Conservation (phyloP, 1,139 yeast genomes). For the Kodamaea ohmeri region DNA sequence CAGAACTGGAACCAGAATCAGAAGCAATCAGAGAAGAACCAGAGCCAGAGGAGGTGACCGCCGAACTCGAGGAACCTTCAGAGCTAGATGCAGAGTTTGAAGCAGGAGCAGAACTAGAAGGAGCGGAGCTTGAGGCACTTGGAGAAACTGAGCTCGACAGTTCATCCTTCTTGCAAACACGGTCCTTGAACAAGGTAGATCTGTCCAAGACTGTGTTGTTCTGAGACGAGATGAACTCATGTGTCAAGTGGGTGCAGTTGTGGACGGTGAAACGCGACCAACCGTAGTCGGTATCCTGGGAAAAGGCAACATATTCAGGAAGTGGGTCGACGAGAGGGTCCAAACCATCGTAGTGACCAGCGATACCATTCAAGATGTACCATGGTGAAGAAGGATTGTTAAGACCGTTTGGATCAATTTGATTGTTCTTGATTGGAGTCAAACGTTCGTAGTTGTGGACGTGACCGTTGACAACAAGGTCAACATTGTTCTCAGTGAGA, state of each 20-base stretch:
- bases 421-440: constrained; percentile 6
- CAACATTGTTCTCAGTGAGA: constrained; percentile 7
- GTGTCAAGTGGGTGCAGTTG: constrained; percentile 9
- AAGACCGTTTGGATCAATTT: constrained; percentile 9
- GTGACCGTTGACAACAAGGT: constrained; percentile 8
- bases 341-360: constrained; percentile 10
- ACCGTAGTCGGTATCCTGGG: constrained; percentile 9
- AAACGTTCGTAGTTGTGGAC: constrained; percentile 10
- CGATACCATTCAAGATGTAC: constrained; percentile 11
- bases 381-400: constrained; percentile 10
- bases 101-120: constrained; percentile 7
- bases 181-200: constrained; percentile 9
- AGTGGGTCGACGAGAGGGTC: constrained; percentile 6
- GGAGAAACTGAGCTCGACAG: background rate
- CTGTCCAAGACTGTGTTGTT: constrained; percentile 9
- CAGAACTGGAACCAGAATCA: constrained; percentile 5
- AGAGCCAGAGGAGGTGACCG: constrained; percentile 4
- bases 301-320: constrained; percentile 7
- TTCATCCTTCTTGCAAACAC: constrained; percentile 1
- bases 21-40: background rate
- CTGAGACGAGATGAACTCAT: constrained; percentile 8
- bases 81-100: constrained; percentile 6
- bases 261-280: constrained; percentile 10
- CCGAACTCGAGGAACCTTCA: background rate
- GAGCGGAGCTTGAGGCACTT: constrained; percentile 5